phyloP scores from a whole-genome alignment of 495 filamentous ascomycete species.

The Hypoxylon crocopeplum region DNA sequence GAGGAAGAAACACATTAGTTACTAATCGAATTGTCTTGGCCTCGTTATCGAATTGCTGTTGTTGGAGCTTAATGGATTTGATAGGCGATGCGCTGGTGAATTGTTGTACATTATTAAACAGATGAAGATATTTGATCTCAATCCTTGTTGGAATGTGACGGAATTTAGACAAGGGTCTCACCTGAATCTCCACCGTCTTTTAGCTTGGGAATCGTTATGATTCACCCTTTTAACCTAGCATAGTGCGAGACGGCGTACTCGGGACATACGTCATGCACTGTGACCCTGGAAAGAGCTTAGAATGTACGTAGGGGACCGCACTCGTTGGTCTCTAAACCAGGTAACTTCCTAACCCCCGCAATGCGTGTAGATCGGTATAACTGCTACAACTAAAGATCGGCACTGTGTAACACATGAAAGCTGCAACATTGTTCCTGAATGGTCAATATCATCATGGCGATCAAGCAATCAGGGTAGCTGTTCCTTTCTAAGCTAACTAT shows the following conservation, averaged over 20 bases:
- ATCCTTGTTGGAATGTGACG: too few relatives aligned
- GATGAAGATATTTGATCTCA: too few relatives aligned
- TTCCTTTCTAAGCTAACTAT: not conserved
- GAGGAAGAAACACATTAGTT: too few relatives aligned
- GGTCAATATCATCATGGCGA: conserved; percentile 2
- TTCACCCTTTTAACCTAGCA: not conserved
- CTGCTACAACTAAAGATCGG: not conserved
- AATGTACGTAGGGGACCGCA: too few relatives aligned
- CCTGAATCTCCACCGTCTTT: not conserved
- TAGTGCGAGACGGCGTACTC: conserved; percentile 7
- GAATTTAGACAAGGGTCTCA: conserved; percentile 5
- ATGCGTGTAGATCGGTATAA: conserved; percentile 7
- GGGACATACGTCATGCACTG: conserved; percentile 14
- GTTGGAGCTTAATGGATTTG: too few relatives aligned
- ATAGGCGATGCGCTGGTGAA: too few relatives aligned
- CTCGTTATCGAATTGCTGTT: too few relatives aligned
- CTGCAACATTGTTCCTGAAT: conserved; percentile 9
- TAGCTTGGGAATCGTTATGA: not conserved
- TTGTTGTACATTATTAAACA: too few relatives aligned
- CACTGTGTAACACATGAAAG: conserved; percentile 5
- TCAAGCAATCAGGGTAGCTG: not conserved
- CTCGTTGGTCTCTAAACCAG: not conserved
- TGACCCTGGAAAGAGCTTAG: conserved; percentile 2
- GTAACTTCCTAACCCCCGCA: conserved; percentile 32
- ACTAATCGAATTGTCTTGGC: too few relatives aligned